These are phyloP conservation scores for Colletotrichum tanaceti DNA, from an alignment of 2,329 filamentous ascomycete species.

Conservation along the genomic window DNA sequence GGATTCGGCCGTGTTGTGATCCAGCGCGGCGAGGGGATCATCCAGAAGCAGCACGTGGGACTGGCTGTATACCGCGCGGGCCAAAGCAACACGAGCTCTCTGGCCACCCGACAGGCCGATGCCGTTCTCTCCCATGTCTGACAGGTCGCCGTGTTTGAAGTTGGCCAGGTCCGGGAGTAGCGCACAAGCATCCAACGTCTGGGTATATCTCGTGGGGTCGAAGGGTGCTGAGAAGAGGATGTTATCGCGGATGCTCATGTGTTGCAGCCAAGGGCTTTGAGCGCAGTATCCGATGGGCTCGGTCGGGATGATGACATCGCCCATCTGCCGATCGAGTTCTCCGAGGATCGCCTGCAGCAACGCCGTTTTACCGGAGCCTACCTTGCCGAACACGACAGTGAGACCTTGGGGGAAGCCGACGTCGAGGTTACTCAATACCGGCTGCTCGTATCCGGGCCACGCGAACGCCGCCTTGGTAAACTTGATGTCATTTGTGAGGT, in stretches of 20 bases:
- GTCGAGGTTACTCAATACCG: conserved; percentile 61
- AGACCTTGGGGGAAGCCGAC: conserved; percentile 62
- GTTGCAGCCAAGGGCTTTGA: conserved; percentile 74
- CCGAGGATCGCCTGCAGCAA: conserved; percentile 69
- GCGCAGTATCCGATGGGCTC: conserved; percentile 67
- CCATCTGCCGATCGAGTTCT: conserved; percentile 74
- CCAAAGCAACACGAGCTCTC: conserved; percentile 71
- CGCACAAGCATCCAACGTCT: conserved; percentile 71
- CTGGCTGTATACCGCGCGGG: conserved; percentile 69
- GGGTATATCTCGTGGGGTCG: conserved; percentile 66
- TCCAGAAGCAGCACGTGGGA: conserved; percentile 70
- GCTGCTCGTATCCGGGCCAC: conserved; percentile 76
- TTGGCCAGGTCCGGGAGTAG: conserved; percentile 65
- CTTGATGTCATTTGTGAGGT: conserved; percentile 57
- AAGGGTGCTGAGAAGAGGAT: conserved; percentile 71
- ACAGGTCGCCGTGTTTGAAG: conserved; percentile 68
- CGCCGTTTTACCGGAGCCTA: conserved; percentile 72
- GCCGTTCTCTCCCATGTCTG: conserved; percentile 71
- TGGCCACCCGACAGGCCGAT: conserved; percentile 73
- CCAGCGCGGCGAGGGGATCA: conserved; percentile 72
- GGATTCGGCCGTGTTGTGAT: conserved; percentile 70
- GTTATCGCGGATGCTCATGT: conserved; percentile 73
- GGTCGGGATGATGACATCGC: conserved; percentile 58
- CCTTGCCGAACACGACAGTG: conserved; percentile 68
- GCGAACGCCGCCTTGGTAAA: conserved; percentile 77